Evolutionary conservation across 108 stramenopile genomes (phyloP), one percentile per base, ranked within the genome.

Genomic region (Cyclotella baltica): DNA sequence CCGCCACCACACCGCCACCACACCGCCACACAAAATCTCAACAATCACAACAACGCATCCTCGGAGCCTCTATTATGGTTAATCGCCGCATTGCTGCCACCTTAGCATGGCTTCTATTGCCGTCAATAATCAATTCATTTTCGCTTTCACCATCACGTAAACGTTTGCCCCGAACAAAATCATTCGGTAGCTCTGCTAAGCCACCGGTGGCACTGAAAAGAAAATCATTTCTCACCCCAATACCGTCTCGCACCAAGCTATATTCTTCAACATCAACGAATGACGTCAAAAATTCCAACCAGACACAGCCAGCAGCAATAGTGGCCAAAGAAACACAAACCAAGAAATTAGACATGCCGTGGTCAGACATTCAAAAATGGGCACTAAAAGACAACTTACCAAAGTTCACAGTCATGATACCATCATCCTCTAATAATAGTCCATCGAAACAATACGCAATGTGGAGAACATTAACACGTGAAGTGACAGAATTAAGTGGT

Each of bases 401-500:
- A 20, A 83, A 88, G 56, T 94, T 81, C 67, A 87, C 88, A 0
- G 74, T 89, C 8, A 46, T 70, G 29, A 81, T 88, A 50, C 83
- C 88, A 46, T 23, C 76, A 33, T 36, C 76, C 13, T 30, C 55
- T n/a, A 46, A 19, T 3, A 59, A 40, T 18, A 53, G 23, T 11
- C 55, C 15, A 10, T n/a, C 77, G 13, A 56, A 65, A 35, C 52
- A 69, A 5, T 85, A 80, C 63, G 88, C 83, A 27, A 73, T 91
- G 38, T 95, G 94, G 94, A 78, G 92, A 70, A 86, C 86, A 4
- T 62, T 95, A 77, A 35, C 73, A n/a, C 31, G 86, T 66, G 92
- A 95, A 61, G 80, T 88, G 19, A 71, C 88, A 0, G 94, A 92
- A 75, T 65, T 95, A 37, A 58, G 73, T 18, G 94, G 92, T 3